Conservation (phyloP, 31 red algal species). For the Porphyra umbilicalis region DNA sequence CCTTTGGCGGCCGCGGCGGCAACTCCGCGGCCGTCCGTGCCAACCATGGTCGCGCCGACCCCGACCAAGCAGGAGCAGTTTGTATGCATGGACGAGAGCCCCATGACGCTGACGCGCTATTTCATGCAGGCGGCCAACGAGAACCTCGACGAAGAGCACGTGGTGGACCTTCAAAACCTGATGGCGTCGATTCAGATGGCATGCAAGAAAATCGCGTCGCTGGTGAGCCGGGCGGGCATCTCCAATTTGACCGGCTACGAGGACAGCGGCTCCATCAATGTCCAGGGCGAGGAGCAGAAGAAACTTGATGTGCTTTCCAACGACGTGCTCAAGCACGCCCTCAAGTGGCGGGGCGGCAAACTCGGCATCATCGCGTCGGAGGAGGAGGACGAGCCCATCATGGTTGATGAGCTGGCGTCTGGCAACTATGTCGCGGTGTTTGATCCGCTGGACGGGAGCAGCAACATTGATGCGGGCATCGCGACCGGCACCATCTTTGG, state of each 20-base stretch:
- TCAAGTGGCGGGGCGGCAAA: conserved; percentile 73
- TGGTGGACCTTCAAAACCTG: conserved; percentile 78
- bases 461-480: conserved; percentile 89
- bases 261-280: conserved; percentile 55
- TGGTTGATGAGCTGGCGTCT: conserved; percentile 76
- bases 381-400: conserved; percentile 89
- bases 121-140: conserved; percentile 55
- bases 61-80: neutral
- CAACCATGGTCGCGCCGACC: conserved; percentile 36
- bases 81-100: conserved; percentile 39
- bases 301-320: conserved; percentile 91
- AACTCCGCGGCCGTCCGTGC: neutral
- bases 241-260: conserved; percentile 71
- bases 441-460: conserved; percentile 90
- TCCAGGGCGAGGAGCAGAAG: conserved; percentile 96
- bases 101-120: conserved; percentile 72
- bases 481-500: conserved; percentile 97
- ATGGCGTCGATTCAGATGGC: conserved; percentile 84
- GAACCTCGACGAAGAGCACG: conserved; percentile 60
- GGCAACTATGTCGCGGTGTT: conserved; percentile 94
- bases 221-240: conserved; percentile 87
- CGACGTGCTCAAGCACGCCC: conserved; percentile 93
- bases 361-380: conserved; percentile 89
- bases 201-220: conserved; percentile 89
- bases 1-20: neutral